phyloP scores from a whole-genome alignment of 495 filamentous ascomycete species.

The Filosporella fistucella region DNA sequence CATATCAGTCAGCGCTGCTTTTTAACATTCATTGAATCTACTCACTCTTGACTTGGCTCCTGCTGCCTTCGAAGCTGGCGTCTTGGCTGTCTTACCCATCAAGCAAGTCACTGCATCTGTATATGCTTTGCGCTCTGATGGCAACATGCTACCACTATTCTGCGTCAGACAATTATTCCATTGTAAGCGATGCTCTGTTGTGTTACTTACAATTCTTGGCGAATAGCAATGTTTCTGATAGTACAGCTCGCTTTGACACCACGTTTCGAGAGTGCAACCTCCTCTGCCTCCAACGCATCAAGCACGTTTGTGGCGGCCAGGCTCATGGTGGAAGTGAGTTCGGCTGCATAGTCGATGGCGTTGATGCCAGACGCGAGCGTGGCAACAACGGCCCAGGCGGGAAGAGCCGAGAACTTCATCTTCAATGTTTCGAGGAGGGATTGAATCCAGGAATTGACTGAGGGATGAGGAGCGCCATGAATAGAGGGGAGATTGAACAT shows the following conservation, averaged over 20 bases:
- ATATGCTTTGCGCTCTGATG: constrained; percentile 48
- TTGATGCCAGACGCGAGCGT: background rate
- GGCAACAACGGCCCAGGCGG: background rate
- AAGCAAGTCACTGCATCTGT: constrained; percentile 63
- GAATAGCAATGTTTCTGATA: constrained; percentile 13
- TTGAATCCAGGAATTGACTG: too few relatives aligned
- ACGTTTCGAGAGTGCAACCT: constrained; percentile 9
- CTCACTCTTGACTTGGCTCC: constrained; percentile 26
- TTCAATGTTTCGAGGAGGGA: too few relatives aligned
- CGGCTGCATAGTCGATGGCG: background rate
- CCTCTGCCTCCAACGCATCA: constrained; percentile 1
- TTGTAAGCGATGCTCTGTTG: too few relatives aligned
- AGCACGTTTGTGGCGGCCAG: background rate
- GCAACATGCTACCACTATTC: constrained; percentile 43
- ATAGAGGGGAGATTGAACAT: background rate
- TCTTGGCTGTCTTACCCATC: constrained; percentile 41
- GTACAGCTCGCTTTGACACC: constrained; percentile 12
- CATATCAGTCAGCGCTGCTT: constrained; percentile 45
- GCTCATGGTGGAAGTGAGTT: background rate
- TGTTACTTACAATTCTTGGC: constrained; percentile 20
- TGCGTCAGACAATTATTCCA: background rate
- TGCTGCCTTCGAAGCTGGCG: constrained; percentile 27
- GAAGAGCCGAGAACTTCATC: background rate
- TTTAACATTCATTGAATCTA: constrained; percentile 25
- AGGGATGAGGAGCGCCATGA: background rate